Conservation (phyloP, 768 basidiomycete genomes). For the Cystobasidium onofrii region DNA sequence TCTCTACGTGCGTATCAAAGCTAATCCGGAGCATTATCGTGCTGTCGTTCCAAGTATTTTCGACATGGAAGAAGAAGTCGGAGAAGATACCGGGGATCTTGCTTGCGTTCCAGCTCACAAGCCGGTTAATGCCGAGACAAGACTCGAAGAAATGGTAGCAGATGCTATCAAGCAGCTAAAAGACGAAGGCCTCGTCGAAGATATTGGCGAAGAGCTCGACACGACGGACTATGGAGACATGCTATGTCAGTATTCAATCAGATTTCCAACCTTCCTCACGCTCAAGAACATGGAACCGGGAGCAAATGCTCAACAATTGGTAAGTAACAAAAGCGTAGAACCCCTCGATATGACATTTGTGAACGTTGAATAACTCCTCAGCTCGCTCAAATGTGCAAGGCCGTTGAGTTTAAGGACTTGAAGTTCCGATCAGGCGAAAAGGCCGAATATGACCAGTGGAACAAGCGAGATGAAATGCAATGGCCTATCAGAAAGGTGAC, state of each 20-base stretch:
- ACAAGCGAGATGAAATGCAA: constrained; percentile 61
- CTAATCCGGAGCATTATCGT: constrained; percentile 71
- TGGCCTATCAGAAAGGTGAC: constrained; percentile 67
- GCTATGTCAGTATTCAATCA: constrained; percentile 40
- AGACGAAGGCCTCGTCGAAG: constrained; percentile 48
- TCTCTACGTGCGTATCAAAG: constrained; percentile 71
- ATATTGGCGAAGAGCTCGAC: background rate
- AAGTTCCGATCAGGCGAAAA: constrained; percentile 71
- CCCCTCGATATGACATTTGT: background rate
- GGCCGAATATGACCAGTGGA: constrained; percentile 48
- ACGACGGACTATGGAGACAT: constrained; percentile 51
- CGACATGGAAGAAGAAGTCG: constrained; percentile 59
- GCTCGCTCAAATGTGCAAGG: constrained; percentile 59
- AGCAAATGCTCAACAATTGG: constrained; percentile 60
- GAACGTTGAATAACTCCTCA: constrained; percentile 32
- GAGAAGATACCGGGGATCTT: constrained; percentile 53
- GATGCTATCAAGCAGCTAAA: constrained; percentile 49
- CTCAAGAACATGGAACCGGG: constrained; percentile 53
- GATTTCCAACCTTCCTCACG: constrained; percentile 59
- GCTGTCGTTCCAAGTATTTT: constrained; percentile 45
- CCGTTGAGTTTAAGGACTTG: constrained; percentile 65
- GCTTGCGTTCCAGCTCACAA: background rate
- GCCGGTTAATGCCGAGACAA: constrained; percentile 34
- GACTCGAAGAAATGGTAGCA: constrained; percentile 57
- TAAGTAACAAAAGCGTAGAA: constrained; percentile 47